These are phyloP conservation scores for Aspergillus ustus DNA, from an alignment of 2,329 filamentous ascomycete species.

Conservation along the genomic window DNA sequence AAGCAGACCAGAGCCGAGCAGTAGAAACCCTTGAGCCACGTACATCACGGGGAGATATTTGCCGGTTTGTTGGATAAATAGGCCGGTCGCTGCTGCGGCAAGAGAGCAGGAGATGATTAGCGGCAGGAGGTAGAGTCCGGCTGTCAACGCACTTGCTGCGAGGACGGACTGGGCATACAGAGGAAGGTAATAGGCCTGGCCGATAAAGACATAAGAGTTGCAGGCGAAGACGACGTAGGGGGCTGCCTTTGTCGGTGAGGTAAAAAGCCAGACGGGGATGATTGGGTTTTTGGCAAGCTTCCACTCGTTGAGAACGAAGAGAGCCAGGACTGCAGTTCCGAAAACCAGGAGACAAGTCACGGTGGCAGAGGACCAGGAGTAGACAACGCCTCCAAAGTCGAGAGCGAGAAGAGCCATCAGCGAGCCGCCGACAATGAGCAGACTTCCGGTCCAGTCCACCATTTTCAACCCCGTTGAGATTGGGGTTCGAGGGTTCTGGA, in stretches of 20 bases:
- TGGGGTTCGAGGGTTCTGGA: constrained; percentile 24
- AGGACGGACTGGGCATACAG: neutral
- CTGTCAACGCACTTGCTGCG: neutral
- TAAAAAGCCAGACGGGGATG: constrained; percentile 71
- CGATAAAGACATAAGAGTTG: neutral
- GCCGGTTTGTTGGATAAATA: neutral
- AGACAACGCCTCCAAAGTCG: constrained; percentile 70
- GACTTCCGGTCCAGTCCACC: constrained; percentile 63
- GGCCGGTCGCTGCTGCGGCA: neutral
- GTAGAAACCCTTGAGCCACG: neutral
- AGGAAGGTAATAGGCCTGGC: neutral
- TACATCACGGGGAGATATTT: neutral
- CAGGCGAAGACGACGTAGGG: neutral
- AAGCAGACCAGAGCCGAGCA: neutral
- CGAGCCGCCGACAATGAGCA: constrained; percentile 66
- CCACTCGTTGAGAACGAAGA: constrained; percentile 74
- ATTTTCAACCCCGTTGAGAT: constrained; percentile 35
- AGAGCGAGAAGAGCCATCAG: constrained; percentile 62
- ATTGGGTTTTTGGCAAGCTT: constrained; percentile 73
- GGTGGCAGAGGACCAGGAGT: constrained; percentile 73
- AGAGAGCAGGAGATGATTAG: neutral
- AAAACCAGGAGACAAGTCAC: constrained; percentile 78
- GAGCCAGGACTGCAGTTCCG: constrained; percentile 60
- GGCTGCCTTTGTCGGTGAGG: neutral
- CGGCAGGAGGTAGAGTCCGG: neutral